A percentile compares a stretch with the other conserved stretches of the same genome.
Conservation (phyloP, 306 rosid species). For the Ormosia semicastrata region DNA sequence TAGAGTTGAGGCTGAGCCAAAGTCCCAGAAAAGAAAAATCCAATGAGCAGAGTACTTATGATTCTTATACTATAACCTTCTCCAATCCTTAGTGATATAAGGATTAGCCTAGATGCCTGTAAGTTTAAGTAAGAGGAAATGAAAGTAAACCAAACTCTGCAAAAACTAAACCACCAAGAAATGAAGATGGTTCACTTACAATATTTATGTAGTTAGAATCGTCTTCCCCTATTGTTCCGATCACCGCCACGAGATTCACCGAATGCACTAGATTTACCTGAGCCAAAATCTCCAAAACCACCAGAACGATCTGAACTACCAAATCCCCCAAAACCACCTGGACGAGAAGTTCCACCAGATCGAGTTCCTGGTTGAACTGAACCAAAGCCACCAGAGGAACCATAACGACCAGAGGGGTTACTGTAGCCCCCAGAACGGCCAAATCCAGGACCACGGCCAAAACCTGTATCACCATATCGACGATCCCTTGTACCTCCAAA, state of each 20-base stretch:
- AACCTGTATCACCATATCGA: slow-evolving; percentile 40
- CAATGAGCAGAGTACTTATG: not conserved
- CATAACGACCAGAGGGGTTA: slow-evolving; percentile 41
- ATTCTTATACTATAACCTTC: slow-evolving; percentile 25
- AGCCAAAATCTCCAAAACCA: slow-evolving; percentile 39
- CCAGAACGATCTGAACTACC: slow-evolving; percentile 38
- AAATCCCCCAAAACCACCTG: slow-evolving; percentile 19
- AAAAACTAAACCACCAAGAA: slow-evolving; percentile 27
- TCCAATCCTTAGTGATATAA: slow-evolving; percentile 9
- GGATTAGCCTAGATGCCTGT: slow-evolving; percentile 22
- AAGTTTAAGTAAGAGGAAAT: slow-evolving; percentile 20
- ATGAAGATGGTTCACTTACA: not conserved
- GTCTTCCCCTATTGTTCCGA: slow-evolving; percentile 28
- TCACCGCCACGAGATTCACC: slow-evolving; percentile 33
- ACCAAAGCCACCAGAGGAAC: slow-evolving; percentile 51
- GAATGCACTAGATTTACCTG: slow-evolving; percentile 26
- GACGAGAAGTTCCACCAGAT: slow-evolving; percentile 41
- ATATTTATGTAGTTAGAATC: slow-evolving; percentile 30
- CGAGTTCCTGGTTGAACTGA: slow-evolving; percentile 43
- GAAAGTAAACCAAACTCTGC: slow-evolving; percentile 25
- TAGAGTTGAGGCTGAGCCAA: not conserved
- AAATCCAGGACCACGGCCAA: slow-evolving; percentile 51
- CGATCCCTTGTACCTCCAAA: slow-evolving; percentile 47
- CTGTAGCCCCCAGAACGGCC: slow-evolving; percentile 46
- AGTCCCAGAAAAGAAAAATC: not conserved